Evolutionary conservation across 2,329 filamentous ascomycete genomes (phyloP).

Genomic region (Pseudocercospora musae): DNA sequence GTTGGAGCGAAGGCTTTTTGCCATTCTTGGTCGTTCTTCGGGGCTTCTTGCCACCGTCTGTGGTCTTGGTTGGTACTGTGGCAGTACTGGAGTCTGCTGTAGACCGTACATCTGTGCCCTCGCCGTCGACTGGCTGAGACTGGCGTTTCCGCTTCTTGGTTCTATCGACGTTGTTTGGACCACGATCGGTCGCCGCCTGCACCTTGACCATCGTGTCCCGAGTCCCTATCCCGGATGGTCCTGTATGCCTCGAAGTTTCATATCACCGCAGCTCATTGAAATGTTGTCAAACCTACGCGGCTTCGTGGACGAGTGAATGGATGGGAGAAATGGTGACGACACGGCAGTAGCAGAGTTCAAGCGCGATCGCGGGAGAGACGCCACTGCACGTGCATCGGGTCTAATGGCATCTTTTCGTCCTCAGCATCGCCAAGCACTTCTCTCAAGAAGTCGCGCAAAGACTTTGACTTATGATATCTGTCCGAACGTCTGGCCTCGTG

Average conservation of each 20-base stretch:
- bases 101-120: conserved; percentile 2
- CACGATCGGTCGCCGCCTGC: conserved; percentile 44
- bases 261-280: neutral
- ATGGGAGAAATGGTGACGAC: neutral
- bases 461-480: neutral
- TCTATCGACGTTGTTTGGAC: conserved; percentile 9
- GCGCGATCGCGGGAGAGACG: neutral
- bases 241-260: neutral
- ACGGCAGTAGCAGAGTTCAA: neutral
- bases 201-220: conserved; percentile 42
- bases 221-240: conserved; percentile 2
- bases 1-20: conserved; percentile 40
- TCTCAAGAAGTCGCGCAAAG: neutral
- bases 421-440: neutral
- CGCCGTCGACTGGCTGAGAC: conserved; percentile 2
- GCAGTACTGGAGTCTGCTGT: conserved; percentile 30
- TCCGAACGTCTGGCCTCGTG: neutral
- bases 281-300: neutral
- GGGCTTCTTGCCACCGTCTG: conserved; percentile 56
- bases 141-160: conserved; percentile 18
- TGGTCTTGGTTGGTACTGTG: conserved; percentile 54
- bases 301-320: neutral
- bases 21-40: conserved; percentile 43
- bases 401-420: too few species aligned
- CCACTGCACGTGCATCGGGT: neutral